These are phyloP conservation scores for Diutina rugosa DNA, from an alignment of 1,139 yeast species.

Conservation along the genomic window DNA sequence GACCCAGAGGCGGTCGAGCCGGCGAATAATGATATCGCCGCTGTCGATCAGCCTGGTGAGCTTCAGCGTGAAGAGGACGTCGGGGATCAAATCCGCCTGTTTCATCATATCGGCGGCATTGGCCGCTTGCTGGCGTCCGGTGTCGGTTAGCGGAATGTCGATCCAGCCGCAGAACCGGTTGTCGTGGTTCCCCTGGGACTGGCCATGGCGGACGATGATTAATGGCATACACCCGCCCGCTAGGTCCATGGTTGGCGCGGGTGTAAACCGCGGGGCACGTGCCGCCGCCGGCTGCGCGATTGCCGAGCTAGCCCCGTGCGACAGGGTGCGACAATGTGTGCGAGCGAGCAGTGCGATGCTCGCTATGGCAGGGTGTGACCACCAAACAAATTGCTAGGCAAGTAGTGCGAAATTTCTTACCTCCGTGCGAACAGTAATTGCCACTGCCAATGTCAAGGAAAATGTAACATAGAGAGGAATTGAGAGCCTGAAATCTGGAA, in stretches of 20 bases:
- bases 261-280: neutral
- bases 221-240: constrained; percentile 8
- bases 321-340: too few relatives aligned
- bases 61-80: constrained; percentile 51
- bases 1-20: constrained; percentile 29
- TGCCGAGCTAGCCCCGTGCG: neutral
- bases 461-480: too few relatives aligned
- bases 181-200: constrained; percentile 58
- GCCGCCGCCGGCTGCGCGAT: neutral
- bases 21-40: constrained; percentile 43
- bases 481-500: too few relatives aligned
- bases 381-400: too few relatives aligned
- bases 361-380: too few relatives aligned
- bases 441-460: too few relatives aligned
- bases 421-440: too few relatives aligned
- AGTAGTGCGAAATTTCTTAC: too few relatives aligned
- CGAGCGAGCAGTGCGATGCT: too few relatives aligned
- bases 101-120: constrained; percentile 43
- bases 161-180: constrained; percentile 77
- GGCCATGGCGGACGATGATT: constrained; percentile 60
- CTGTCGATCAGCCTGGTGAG: constrained; percentile 56
- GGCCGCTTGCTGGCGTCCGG: constrained; percentile 51
- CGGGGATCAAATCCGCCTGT: constrained; percentile 27
- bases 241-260: neutral
- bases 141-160: constrained; percentile 51